These are phyloP conservation scores for Adansonia gregorii DNA, from an alignment of 441 rosid species.

Conservation along the genomic window DNA sequence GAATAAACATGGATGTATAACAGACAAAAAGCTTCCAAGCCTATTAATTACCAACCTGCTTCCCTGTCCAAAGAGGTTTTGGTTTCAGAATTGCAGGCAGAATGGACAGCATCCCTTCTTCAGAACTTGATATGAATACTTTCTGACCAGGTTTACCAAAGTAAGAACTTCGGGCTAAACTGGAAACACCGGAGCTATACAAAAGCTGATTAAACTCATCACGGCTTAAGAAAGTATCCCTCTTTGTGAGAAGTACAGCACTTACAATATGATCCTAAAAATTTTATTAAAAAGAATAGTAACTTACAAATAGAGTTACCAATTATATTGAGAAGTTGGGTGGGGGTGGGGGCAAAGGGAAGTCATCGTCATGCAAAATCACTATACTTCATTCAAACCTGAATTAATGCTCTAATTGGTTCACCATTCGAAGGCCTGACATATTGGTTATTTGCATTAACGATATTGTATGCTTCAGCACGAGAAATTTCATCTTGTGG, in stretches of 20 bases:
- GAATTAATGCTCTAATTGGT: conserved; percentile 92
- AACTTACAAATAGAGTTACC: conserved; percentile 13
- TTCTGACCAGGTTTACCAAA: conserved; percentile 68
- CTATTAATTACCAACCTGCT: conserved; percentile 65
- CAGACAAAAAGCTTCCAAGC: conserved; percentile 15
- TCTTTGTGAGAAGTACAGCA: conserved; percentile 87
- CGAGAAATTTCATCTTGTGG: conserved; percentile 99
- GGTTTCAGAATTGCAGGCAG: conserved; percentile 89
- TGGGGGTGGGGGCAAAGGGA: conserved; percentile 6
- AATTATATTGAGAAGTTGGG: conserved; percentile 24
- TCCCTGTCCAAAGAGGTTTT: conserved; percentile 94
- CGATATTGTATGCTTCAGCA: conserved; percentile 98
- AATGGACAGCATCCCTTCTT: conserved; percentile 52
- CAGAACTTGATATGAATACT: conserved; percentile 55
- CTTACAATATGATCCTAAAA: conserved; percentile 93
- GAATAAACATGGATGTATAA: neutral
- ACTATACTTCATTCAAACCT: conserved; percentile 53
- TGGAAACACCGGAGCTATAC: conserved; percentile 78
- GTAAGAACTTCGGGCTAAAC: conserved; percentile 48
- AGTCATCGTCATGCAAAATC: conserved; percentile 9
- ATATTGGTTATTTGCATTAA: conserved; percentile 97
- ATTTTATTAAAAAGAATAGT: conserved; percentile 20
- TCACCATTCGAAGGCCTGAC: conserved; percentile 95
- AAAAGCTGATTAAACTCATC: conserved; percentile 84
- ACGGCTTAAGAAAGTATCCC: conserved; percentile 79